Evolutionary conservation across 805 yeast genomes (phyloP).

Genomic region (Zygoascus ofunaensis): DNA sequence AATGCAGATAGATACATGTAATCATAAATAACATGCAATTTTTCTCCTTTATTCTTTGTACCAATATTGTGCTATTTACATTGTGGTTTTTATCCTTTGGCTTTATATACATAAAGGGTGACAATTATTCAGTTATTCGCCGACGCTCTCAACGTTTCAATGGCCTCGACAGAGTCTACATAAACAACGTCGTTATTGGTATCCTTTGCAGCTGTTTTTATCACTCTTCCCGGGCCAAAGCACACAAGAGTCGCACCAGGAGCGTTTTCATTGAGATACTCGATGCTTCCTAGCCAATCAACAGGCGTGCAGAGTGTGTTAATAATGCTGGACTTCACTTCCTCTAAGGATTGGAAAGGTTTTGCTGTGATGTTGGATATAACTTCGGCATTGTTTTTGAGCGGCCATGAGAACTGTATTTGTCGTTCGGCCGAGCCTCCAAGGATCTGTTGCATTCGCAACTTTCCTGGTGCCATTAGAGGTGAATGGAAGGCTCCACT

Average conservation of each 20-base stretch:
- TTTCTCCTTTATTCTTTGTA: no score
- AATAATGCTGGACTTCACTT: slow-evolving; percentile 20
- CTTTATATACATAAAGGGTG: no score
- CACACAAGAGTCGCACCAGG: slow-evolving; percentile 12
- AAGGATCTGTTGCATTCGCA: slow-evolving; percentile 23
- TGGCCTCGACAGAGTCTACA: background rate
- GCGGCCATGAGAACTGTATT: slow-evolving; percentile 19
- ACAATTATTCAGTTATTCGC: no score
- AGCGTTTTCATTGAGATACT: slow-evolving; percentile 8
- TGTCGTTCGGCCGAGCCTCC: slow-evolving; percentile 3
- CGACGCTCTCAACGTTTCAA: background rate
- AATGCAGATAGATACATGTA: no score
- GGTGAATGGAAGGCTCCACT: slow-evolving; percentile 44
- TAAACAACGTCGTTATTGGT: background rate
- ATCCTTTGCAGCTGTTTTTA: slow-evolving; percentile 16
- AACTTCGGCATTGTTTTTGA: slow-evolving; percentile 10
- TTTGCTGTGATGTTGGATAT: slow-evolving; percentile 27
- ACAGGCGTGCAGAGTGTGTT: slow-evolving; percentile 26
- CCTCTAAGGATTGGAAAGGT: slow-evolving; percentile 24
- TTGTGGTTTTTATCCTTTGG: no score
- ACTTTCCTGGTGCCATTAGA: slow-evolving; percentile 20
- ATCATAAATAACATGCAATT: no score
- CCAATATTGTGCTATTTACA: no score
- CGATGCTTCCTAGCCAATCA: slow-evolving; percentile 23
- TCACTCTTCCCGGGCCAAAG: slow-evolving; percentile 26